A percentile compares a stretch with the other conserved stretches of the same genome.
phyloP scores from a whole-genome alignment of 208 protist species.

The Crithidia sp. region DNA sequence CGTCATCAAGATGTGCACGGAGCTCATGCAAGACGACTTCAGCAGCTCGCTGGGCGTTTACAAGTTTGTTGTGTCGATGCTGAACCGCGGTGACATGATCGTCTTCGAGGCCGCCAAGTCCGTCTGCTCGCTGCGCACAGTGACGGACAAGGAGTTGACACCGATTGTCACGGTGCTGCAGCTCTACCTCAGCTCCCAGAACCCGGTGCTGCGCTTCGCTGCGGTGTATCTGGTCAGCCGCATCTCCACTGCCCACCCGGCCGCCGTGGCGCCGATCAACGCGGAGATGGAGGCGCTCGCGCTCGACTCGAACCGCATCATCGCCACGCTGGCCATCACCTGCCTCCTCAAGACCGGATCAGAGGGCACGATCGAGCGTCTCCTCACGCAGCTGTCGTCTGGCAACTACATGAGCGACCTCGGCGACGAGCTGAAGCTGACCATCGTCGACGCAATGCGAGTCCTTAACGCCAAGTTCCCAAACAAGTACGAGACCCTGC shows the following conservation, averaged over 20 bases:
- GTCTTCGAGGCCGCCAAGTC: constrained; percentile 97
- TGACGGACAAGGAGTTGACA: constrained; percentile 90
- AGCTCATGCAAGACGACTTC: constrained; percentile 94
- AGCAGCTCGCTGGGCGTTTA: constrained; percentile 76
- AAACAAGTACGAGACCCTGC: constrained; percentile 87
- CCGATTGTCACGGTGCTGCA: constrained; percentile 94
- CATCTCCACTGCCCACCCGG: constrained; percentile 77
- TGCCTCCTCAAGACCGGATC: constrained; percentile 97
- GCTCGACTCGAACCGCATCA: constrained; percentile 95
- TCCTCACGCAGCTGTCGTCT: constrained; percentile 96
- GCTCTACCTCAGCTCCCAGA: constrained; percentile 93
- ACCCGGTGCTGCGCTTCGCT: constrained; percentile 94
- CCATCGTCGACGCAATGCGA: constrained; percentile 97
- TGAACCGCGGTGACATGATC: constrained; percentile 96
- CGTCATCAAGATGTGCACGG: constrained; percentile 94
- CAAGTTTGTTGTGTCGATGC: constrained; percentile 91
- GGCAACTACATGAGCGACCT: constrained; percentile 95
- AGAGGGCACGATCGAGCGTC: constrained; percentile 95
- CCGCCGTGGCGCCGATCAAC: constrained; percentile 93
- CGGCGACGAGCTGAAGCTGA: constrained; percentile 97
- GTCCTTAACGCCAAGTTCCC: constrained; percentile 96
- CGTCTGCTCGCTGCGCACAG: constrained; percentile 93
- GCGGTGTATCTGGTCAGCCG: constrained; percentile 95
- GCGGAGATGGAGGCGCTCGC: constrained; percentile 97
- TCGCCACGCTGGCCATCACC: constrained; percentile 98